Percentiles rank a stretch among this genome's conserved stretches.
phyloP scores from a whole-genome alignment of 2,329 filamentous ascomycete genomes.

The Penicillium crustosum region DNA sequence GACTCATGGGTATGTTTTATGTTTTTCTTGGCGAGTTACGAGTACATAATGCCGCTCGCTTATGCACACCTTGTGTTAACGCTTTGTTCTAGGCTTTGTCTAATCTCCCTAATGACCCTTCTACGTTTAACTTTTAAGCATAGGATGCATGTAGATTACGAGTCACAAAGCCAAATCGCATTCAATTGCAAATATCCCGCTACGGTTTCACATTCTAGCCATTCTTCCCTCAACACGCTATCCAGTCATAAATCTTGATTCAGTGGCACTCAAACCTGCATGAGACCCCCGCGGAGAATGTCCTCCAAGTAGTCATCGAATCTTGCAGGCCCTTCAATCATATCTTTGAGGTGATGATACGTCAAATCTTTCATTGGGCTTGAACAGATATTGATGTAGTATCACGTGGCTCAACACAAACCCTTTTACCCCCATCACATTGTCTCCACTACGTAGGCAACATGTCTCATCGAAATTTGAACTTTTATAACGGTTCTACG shows the following conservation, averaged over 20 bases:
- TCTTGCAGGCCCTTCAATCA: slow-evolving; percentile 20
- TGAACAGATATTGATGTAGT: no score
- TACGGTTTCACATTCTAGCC: not conserved
- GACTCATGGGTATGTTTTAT: slow-evolving; percentile 38
- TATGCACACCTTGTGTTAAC: slow-evolving; percentile 5
- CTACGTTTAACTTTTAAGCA: slow-evolving; percentile 24
- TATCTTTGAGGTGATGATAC: slow-evolving; percentile 19
- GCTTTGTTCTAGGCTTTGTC: slow-evolving; percentile 32
- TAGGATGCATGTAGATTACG: not conserved
- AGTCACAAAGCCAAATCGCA: not conserved
- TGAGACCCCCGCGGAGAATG: not conserved
- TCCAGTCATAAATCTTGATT: not conserved
- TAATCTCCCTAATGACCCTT: slow-evolving; percentile 33
- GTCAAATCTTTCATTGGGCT: not conserved
- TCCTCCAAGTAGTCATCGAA: slow-evolving; percentile 8
- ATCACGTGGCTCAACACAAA: no score
- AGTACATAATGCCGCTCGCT: not conserved
- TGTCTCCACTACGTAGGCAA: no score
- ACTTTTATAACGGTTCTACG: no score
- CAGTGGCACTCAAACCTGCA: not conserved
- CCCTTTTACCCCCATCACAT: no score
- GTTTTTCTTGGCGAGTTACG: not conserved
- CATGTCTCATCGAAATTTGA: no score
- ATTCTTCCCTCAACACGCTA: not conserved
- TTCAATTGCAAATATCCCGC: not conserved